Conservation (phyloP, 2,329 filamentous ascomycete genomes). For the Fusarium guadeloupense region DNA sequence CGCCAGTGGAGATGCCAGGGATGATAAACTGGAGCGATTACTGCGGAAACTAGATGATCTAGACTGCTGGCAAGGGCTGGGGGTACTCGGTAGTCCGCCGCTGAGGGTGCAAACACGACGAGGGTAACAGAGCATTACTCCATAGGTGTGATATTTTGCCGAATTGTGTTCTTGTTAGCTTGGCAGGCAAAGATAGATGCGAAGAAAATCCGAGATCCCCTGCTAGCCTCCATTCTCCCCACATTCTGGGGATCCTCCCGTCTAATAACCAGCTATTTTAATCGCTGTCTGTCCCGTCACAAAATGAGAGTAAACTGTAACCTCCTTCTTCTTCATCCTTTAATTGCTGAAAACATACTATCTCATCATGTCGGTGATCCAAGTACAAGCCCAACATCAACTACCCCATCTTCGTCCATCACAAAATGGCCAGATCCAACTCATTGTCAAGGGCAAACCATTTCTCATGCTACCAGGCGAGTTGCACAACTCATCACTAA, state of each 20-base stretch:
- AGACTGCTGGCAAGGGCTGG: slow-evolving; percentile 45
- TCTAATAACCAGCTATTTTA: slow-evolving; percentile 26
- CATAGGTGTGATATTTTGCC: neutral
- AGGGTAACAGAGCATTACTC: neutral
- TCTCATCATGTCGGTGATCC: slow-evolving; percentile 20
- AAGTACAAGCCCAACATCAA: neutral
- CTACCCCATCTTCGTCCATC: slow-evolving; percentile 34
- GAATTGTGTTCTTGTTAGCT: slow-evolving; percentile 1
- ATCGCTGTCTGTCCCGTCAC: neutral
- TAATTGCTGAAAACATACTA: neutral
- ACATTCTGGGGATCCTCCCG: no score
- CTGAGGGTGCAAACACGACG: neutral
- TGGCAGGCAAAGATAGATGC: neutral
- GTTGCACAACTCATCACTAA: slow-evolving; percentile 51
- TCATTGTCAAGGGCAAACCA: slow-evolving; percentile 50
- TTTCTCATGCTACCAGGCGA: slow-evolving; percentile 50
- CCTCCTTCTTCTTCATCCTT: no score
- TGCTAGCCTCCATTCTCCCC: neutral
- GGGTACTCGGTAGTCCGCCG: slow-evolving; percentile 5
- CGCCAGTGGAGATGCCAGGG: slow-evolving; percentile 18
- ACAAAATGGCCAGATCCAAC: slow-evolving; percentile 45
- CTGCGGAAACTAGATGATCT: slow-evolving; percentile 46
- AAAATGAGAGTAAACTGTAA: no score
- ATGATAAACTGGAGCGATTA: slow-evolving; percentile 42
- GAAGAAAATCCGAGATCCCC: slow-evolving; percentile 27